Evolutionary conservation across 164 flowering plant genomes (phyloP).

Genomic region (Magnolia sinica): DNA sequence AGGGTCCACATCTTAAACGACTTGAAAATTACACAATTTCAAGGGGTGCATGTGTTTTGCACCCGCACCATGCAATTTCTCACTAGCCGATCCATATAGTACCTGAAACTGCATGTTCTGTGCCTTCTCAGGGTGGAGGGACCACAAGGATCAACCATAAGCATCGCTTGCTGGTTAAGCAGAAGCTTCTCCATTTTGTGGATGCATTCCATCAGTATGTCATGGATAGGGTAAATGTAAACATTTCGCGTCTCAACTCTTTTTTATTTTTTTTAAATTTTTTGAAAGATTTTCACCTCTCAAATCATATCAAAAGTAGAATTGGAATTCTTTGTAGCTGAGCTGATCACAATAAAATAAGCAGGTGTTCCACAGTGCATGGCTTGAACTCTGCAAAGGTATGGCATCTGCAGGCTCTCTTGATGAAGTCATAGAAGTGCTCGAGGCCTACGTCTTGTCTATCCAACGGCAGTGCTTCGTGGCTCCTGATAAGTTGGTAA

Average conservation of each 20-base stretch:
- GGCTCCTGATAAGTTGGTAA: constrained; percentile 93
- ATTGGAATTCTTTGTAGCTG: background rate
- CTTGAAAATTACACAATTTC: no score
- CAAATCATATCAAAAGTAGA: background rate
- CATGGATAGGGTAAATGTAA: constrained; percentile 86
- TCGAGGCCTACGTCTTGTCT: constrained; percentile 83
- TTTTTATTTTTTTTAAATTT: background rate
- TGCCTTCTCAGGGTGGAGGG: constrained; percentile 55
- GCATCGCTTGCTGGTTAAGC: constrained; percentile 87
- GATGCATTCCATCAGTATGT: constrained; percentile 99
- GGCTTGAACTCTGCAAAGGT: constrained; percentile 93
- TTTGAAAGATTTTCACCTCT: background rate
- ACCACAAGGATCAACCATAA: constrained; percentile 42
- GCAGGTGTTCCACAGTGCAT: constrained; percentile 97
- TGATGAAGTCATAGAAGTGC: constrained; percentile 97
- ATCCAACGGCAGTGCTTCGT: constrained; percentile 96
- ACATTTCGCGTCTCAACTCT: background rate
- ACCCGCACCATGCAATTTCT: no score
- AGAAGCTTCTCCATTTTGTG: constrained; percentile 94
- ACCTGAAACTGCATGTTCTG: no score
- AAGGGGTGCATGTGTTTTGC: no score
- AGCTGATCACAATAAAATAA: constrained; percentile 22
- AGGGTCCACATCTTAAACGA: no score
- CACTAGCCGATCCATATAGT: no score
- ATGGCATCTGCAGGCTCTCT: constrained; percentile 84